phyloP scores from a whole-genome alignment of 805 yeast genomes.

The Debaryomyces tyrocola region DNA sequence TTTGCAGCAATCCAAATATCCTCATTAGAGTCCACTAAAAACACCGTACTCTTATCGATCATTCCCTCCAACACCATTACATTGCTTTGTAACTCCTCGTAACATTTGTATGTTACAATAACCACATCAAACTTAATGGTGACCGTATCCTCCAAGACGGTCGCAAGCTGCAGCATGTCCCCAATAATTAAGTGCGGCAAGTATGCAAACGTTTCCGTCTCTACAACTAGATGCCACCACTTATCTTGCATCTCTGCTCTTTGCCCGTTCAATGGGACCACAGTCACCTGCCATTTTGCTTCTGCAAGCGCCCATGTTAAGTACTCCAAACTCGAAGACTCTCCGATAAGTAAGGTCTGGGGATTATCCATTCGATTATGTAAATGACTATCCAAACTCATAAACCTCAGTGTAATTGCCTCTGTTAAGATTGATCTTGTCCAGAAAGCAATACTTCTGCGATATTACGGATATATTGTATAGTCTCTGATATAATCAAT shows the following conservation, averaged over 20 bases:
- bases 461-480: not conserved
- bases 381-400: not conserved
- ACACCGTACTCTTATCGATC: conserved; percentile 4
- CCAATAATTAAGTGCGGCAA: not conserved
- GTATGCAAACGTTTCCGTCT: not conserved
- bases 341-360: conserved; percentile 15
- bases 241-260: not conserved
- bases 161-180: not conserved
- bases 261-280: not conserved
- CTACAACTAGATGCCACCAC: conserved; percentile 1
- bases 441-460: too few species aligned
- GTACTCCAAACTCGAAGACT: conserved; percentile 14
- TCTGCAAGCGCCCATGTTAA: conserved; percentile 11
- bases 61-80: conserved; percentile 2
- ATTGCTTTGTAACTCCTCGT: not conserved
- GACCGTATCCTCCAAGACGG: not conserved
- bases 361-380: not conserved
- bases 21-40: conserved; percentile 14
- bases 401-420: not conserved
- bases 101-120: conserved; percentile 8
- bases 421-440: too few species aligned
- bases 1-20: conserved; percentile 13
- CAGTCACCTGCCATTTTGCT: conserved; percentile 13
- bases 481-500: not conserved
- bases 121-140: conserved; percentile 8